Percentiles rank a stretch among this genome's conserved stretches.
These are phyloP conservation scores for Scytalidium lignicola DNA, from an alignment of 2,329 filamentous ascomycete genomes.

Conservation along the genomic window DNA sequence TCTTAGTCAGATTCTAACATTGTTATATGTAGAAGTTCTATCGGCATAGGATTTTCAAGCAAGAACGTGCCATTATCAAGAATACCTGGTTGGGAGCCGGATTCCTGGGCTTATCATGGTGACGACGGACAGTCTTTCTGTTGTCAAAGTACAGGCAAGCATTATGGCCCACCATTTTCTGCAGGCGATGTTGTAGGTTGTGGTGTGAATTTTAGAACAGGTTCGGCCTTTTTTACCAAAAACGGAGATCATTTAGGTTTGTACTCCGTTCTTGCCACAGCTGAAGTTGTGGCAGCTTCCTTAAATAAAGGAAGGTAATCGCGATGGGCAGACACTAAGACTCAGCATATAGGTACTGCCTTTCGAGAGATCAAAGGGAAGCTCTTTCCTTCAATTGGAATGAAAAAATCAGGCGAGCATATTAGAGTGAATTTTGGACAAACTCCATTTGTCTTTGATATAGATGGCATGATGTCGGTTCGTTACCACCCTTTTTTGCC, in stretches of 20 bases:
- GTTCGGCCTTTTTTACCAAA: conserved; percentile 64
- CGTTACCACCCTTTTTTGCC: conserved; percentile 23
- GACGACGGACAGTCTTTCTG: conserved; percentile 61
- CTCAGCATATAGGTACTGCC: conserved; percentile 52
- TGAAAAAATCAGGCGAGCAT: conserved; percentile 60
- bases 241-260: conserved; percentile 54
- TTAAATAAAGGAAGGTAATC: background rate
- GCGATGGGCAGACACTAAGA: background rate
- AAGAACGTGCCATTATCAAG: conserved; percentile 49
- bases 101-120: conserved; percentile 65
- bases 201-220: conserved; percentile 59
- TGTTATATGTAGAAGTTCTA: conserved; percentile 44
- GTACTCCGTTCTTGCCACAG: conserved; percentile 16
- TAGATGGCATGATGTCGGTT: conserved; percentile 79
- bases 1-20: too few relatives aligned
- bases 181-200: conserved; percentile 57
- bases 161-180: conserved; percentile 52
- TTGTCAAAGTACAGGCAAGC: conserved; percentile 50
- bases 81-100: conserved; percentile 61
- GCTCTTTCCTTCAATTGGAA: conserved; percentile 62
- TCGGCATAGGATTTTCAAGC: conserved; percentile 58
- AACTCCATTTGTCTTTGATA: conserved; percentile 82
- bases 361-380: conserved; percentile 62
- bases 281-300: background rate
- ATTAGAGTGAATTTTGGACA: conserved; percentile 63